Evolutionary conservation across 805 yeast genomes (phyloP).

Genomic region (Yarrowia sp.): DNA sequence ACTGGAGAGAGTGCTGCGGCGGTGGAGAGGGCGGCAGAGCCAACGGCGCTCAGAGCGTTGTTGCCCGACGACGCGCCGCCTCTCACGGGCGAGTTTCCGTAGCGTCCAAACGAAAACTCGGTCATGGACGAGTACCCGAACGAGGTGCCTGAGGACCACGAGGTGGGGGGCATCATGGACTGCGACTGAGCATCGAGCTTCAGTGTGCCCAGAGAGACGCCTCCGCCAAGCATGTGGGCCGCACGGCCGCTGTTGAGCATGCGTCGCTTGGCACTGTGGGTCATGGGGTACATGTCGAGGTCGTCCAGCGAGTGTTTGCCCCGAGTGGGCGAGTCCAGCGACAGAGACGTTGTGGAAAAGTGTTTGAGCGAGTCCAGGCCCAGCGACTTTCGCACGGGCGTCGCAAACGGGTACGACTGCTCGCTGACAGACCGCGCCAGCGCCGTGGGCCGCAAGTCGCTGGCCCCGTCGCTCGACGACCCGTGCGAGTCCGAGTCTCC

Average conservation of each 20-base stretch:
- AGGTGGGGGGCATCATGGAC: slow-evolving; percentile 32
- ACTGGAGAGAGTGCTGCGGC: slow-evolving; percentile 33
- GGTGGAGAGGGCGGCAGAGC: slow-evolving; percentile 19
- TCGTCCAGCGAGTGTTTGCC: slow-evolving; percentile 35
- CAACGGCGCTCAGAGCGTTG: slow-evolving; percentile 25
- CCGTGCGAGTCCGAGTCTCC: slow-evolving; percentile 12
- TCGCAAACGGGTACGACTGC: slow-evolving; percentile 37
- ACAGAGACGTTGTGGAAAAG: slow-evolving; percentile 26
- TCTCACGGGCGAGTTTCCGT: slow-evolving; percentile 29
- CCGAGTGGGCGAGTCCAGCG: slow-evolving; percentile 30
- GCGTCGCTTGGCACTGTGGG: slow-evolving; percentile 38
- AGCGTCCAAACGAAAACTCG: slow-evolving; percentile 26
- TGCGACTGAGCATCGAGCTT: slow-evolving; percentile 21
- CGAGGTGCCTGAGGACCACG: slow-evolving; percentile 29
- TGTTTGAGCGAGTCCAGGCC: slow-evolving; percentile 37
- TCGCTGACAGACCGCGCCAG: slow-evolving; percentile 32
- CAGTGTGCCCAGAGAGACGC: slow-evolving; percentile 21
- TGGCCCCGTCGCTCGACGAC: slow-evolving; percentile 18
- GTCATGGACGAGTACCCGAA: slow-evolving; percentile 38
- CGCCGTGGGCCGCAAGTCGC: slow-evolving; percentile 31
- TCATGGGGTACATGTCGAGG: slow-evolving; percentile 30
- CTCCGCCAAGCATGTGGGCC: slow-evolving; percentile 30
- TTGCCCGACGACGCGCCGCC: slow-evolving; percentile 2
- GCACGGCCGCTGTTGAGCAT: slow-evolving; percentile 29
- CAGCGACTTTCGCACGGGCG: slow-evolving; percentile 24